Conservation (phyloP, 306 rosid genomes). For the Corylus heterophylla region DNA sequence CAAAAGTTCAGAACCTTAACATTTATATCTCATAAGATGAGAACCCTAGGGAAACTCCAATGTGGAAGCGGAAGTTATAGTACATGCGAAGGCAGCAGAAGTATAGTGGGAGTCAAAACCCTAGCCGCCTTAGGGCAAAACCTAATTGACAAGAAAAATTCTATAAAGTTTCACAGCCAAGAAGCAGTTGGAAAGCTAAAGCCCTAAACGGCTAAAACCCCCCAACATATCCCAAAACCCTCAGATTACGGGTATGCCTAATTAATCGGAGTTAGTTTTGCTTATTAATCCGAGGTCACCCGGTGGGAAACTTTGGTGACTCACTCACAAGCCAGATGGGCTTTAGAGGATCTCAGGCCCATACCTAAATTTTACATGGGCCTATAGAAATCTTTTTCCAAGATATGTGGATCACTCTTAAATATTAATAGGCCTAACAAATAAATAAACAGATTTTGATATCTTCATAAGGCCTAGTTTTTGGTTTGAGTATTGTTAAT, state of each 20-base stretch:
- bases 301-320: neutral
- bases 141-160: conserved; percentile 11
- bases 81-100: conserved; percentile 5
- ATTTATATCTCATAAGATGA: neutral
- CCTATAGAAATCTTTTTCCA: no score
- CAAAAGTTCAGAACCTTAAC: conserved; percentile 14
- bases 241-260: conserved; percentile 8
- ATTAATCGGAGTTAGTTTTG: neutral
- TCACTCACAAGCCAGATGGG: neutral
- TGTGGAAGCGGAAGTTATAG: conserved; percentile 1
- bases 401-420: no score
- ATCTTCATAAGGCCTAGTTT: no score
- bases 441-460: no score
- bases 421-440: no score
- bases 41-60: neutral
- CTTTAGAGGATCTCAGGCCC: neutral
- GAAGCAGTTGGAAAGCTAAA: conserved; percentile 17
- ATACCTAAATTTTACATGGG: no score
- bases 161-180: neutral
- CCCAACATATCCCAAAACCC: conserved; percentile 30
- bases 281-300: neutral
- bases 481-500: no score
- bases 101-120: conserved; percentile 46
- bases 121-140: conserved; percentile 68
- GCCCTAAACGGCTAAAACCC: conserved; percentile 37